Evolutionary conservation across 164 flowering plant genomes (phyloP), one percentile per base, ranked within the genome.

Genomic region (Vitis labrusca): DNA sequence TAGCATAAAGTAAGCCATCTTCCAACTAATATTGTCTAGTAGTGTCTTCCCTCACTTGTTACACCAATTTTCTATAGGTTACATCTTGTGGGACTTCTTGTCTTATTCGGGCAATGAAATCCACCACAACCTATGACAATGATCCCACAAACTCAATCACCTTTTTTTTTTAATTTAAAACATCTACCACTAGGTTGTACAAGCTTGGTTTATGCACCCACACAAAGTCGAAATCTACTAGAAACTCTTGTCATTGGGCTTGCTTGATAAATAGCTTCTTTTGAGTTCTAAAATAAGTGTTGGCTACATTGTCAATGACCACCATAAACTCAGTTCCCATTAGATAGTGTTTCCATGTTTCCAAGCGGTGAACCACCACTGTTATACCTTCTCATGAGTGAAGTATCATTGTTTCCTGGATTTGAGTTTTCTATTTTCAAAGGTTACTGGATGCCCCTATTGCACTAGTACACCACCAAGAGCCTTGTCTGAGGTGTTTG

Each of bases 251-350:
- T 66, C 71, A 67, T 2, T 67, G 0, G 1, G 63, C 63, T 56
- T 74, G 76, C 29, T 74, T 75, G 3, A 67, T 50, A 1, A 17
- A 13, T 2, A 64, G 10, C 30, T 71, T 64, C 50, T 57, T 64
- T 8, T 57, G 57, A 0, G 51, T 64, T 9, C n/a, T 16, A 16
- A 71, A 71, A 32, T 71, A 61, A 37, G 19, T 49, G 1, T 53
- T 64, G 9, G 51, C 64, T 16, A 71, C 65, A 19, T 72, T 72
- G 8, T 58, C 50, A 0, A 15, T 64, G 50, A 15, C 50, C 3
- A 71, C 55, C 0, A 49, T 15, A 30, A 71, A 64, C 19, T 49
- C 0, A 1, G 30, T 7, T 0, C 68, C 57, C 8, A 64, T 13
- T 1, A 64, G 16, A 7, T 71, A 64, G 30, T 64, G 58, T 13